Evolutionary conservation across 352 stramenopile genomes (phyloP).

Genomic region (Pythium guiyangense): DNA sequence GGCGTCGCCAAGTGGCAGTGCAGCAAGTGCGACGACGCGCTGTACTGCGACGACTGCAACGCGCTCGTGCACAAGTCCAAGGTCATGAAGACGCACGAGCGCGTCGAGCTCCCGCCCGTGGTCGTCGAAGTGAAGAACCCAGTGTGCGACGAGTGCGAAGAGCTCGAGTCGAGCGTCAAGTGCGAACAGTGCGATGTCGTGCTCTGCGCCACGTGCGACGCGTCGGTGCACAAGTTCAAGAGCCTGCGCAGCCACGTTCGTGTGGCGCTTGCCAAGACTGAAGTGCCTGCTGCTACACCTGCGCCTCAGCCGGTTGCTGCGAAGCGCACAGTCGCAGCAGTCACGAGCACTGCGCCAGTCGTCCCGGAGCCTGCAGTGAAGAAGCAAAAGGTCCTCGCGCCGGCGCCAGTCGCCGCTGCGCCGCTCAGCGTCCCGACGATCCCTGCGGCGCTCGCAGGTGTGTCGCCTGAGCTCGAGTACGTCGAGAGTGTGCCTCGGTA

Average conservation of each 20-base stretch:
- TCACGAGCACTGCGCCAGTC: neutral
- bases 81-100: conserved; percentile 61
- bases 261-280: conserved; percentile 6
- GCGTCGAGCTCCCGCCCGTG: conserved; percentile 26
- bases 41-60: conserved; percentile 66
- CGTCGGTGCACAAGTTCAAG: conserved; percentile 70
- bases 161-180: conserved; percentile 23
- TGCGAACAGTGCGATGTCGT: conserved; percentile 59
- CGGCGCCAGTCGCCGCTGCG: neutral
- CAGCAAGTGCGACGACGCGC: conserved; percentile 45
- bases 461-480: conserved; percentile 17
- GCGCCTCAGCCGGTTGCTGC: neutral
- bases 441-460: neutral
- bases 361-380: conserved; percentile 13
- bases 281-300: neutral
- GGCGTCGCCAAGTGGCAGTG: conserved; percentile 44
- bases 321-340: neutral
- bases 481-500: conserved; percentile 57
- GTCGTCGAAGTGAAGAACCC: conserved; percentile 17
- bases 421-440: neutral
- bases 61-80: conserved; percentile 47
- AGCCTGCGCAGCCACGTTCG: conserved; percentile 50
- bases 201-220: conserved; percentile 52
- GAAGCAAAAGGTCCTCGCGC: conserved; percentile 16
- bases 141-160: conserved; percentile 52